Percentiles rank a stretch among this genome's conserved stretches.
Evolutionary conservation across 2,329 filamentous ascomycete genomes (phyloP).

Genomic region (Cladosporium phlei): DNA sequence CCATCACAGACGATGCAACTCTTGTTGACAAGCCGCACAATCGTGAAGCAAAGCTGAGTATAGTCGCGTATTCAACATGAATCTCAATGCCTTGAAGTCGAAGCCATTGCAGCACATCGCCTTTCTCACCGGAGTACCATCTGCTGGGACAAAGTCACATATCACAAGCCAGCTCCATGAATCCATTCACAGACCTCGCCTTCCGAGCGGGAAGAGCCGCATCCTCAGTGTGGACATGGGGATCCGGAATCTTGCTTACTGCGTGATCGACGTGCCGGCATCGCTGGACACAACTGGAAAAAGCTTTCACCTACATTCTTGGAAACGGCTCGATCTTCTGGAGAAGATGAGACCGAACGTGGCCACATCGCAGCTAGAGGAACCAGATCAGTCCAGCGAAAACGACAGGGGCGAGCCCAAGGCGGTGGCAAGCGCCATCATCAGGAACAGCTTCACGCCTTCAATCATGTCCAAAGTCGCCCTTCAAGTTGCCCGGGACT

Average conservation of each 20-base stretch:
- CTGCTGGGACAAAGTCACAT: constrained; percentile 55
- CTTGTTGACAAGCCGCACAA: too few species aligned
- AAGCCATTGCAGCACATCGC: constrained; percentile 56
- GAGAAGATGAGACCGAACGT: constrained; percentile 3
- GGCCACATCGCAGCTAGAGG: background rate
- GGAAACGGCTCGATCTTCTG: constrained; percentile 35
- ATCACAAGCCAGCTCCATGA: constrained; percentile 13
- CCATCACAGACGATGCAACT: too few species aligned
- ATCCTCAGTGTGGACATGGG: constrained; percentile 81
- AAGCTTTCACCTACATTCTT: constrained; percentile 26
- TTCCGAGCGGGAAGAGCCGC: constrained; percentile 32
- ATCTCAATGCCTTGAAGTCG: constrained; percentile 34
- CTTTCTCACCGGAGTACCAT: constrained; percentile 55
- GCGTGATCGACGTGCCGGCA: constrained; percentile 41
- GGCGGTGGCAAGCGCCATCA: background rate
- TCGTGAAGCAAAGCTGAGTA: too few species aligned
- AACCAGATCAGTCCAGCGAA: background rate
- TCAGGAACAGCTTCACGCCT: constrained; percentile 37
- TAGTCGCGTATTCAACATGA: background rate
- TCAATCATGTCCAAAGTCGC: constrained; percentile 51
- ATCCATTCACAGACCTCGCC: background rate
- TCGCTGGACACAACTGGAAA: background rate
- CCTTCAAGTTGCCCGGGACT: constrained; percentile 48
- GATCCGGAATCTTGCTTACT: constrained; percentile 74
- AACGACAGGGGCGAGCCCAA: background rate